Evolutionary conservation across 495 filamentous ascomycete genomes (phyloP).

Genomic region (Diplogelasinospora grovesii): DNA sequence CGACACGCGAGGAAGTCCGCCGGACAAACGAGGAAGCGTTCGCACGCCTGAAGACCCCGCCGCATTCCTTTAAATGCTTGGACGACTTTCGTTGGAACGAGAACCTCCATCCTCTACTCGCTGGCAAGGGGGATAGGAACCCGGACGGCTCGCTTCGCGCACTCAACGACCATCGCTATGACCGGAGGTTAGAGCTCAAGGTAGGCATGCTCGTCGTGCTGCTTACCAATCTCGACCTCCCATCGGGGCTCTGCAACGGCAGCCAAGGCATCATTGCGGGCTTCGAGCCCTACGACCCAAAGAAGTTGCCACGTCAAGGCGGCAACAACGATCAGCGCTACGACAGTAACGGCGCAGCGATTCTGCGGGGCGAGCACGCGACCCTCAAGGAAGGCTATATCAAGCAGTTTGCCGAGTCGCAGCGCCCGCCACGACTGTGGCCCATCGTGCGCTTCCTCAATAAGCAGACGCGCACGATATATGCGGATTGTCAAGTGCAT

Average conservation of each 20-base stretch:
- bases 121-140: conserved; percentile 54
- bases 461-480: conserved; percentile 31
- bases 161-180: conserved; percentile 47
- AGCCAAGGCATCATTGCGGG: conserved; percentile 76
- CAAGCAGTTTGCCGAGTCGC: conserved; percentile 20
- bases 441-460: conserved; percentile 69
- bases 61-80: conserved; percentile 62
- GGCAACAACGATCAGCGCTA: conserved; percentile 9
- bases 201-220: conserved; percentile 88
- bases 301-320: conserved; percentile 36
- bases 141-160: conserved; percentile 61
- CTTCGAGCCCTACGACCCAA: conserved; percentile 60
- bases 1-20: conserved; percentile 34
- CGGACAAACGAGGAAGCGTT: conserved; percentile 33
- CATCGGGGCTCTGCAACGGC: conserved; percentile 75
- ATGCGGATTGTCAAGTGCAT: conserved; percentile 40
- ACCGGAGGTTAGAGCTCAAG: conserved; percentile 58
- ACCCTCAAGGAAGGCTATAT: conserved; percentile 35
- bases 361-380: conserved; percentile 29
- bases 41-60: conserved; percentile 25
- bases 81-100: conserved; percentile 51
- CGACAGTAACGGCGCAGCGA: too few relatives aligned
- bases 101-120: conserved; percentile 55
- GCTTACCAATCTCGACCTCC: conserved; percentile 79
- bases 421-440: conserved; percentile 39